Evolutionary conservation across 306 rosid species (phyloP), one percentile per base, ranked within the genome.

Genomic region (Fragaria vesca): DNA sequence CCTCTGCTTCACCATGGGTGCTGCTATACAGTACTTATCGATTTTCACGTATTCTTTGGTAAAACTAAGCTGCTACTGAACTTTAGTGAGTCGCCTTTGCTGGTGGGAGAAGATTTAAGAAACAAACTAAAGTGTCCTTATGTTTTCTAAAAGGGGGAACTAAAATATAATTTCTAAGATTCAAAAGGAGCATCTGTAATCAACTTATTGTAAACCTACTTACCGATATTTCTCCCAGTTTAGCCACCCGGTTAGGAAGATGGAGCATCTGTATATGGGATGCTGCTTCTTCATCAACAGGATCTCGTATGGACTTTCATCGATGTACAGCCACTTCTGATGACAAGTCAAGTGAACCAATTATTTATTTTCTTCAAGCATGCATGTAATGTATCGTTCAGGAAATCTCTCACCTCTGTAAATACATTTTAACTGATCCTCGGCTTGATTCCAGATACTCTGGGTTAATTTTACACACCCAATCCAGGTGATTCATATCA

Each of bases 161-260:
- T 12, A 75, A 32, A 79, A 79, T 80, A 76, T 80, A 76, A 76
- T 69, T 79, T 85, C 84, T 83, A 45, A 81, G 74, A 68, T 73
- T 67, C 69, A 38, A 3, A 83, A 87, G 5, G 84, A 87, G 75
- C 69, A 45, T 45, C 66, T n/a, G 68, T 28, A 45, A 55, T 62
- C 71, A 71, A 3, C 65, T 80, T 43, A 18, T 72, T 69, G 76
- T 69, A 20, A 18, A 20, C 60, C 60, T 54, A 7, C 26, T 54
- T 20, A 7, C 60, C 4, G 1, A 54, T 54, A 18, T 20, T 54
- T 54, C 60, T 54, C 10, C 9, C 21, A 17, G 9, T 48, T 48
- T 51, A 51, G 58, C 24, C 58, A 18, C 21, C 21, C 9, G 58
- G 58, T 17, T 51, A 18, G 58, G 58, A 51, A 51, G 5, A 5